Conservation (phyloP, 176 grass and related monocot species). For the Pharus latifolius region DNA sequence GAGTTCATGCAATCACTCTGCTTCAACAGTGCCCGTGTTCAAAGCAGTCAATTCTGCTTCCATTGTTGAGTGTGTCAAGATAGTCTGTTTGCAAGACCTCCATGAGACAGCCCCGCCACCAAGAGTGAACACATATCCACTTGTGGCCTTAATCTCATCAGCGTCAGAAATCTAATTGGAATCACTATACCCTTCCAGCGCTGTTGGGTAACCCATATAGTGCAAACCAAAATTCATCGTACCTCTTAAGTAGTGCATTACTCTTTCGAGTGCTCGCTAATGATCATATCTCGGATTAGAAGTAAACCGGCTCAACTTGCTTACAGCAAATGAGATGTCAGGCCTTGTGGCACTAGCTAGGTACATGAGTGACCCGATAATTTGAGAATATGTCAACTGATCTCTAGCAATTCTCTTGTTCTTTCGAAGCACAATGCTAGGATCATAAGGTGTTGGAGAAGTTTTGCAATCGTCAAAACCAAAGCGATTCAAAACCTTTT, state of each 20-base stretch:
- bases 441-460: background rate
- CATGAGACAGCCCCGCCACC: no score
- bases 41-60: no score
- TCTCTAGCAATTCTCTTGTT: background rate
- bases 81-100: no score
- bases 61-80: no score
- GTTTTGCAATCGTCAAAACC: background rate
- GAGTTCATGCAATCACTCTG: no score
- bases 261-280: background rate
- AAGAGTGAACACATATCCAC: no score
- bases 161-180: no score
- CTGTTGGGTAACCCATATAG: no score
- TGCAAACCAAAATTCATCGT: background rate
- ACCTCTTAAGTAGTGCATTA: background rate
- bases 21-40: no score
- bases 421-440: background rate
- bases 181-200: no score
- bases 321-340: background rate
- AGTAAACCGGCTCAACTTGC: background rate
- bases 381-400: background rate
- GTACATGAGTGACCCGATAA: background rate
- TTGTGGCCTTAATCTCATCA: no score
- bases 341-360: background rate
- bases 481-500: background rate
- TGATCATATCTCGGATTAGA: background rate